A percentile compares a stretch with the other conserved stretches of the same genome.
phyloP scores from a whole-genome alignment of 2,329 filamentous ascomycete species.

The Fulvia fulva region DNA sequence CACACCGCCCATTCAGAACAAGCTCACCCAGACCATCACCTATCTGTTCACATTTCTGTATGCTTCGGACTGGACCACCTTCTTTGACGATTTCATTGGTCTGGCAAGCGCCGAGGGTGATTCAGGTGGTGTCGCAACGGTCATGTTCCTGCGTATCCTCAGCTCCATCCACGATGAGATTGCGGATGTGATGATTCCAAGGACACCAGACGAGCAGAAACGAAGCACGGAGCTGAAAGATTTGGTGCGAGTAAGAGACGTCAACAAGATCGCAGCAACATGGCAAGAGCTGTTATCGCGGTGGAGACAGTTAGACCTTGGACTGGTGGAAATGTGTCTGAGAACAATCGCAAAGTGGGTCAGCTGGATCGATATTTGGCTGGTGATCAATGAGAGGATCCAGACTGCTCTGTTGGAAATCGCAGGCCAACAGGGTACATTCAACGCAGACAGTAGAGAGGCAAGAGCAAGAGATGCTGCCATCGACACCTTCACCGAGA shows the following conservation, averaged over 20 bases:
- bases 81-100: constrained; percentile 83
- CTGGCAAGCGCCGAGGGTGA: constrained; percentile 63
- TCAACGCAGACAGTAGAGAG: constrained; percentile 51
- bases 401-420: constrained; percentile 80
- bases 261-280: constrained; percentile 78
- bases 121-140: constrained; percentile 62
- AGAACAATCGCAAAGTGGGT: constrained; percentile 96
- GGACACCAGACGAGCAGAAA: constrained; percentile 73
- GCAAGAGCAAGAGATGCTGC: constrained; percentile 86
- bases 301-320: constrained; percentile 63
- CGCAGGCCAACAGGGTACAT: constrained; percentile 66
- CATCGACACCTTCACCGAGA: constrained; percentile 92
- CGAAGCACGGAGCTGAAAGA: constrained; percentile 90
- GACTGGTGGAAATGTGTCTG: constrained; percentile 81
- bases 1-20: constrained; percentile 80
- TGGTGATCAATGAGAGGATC: constrained; percentile 88
- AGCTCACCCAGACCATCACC: constrained; percentile 91
- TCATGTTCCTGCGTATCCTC: constrained; percentile 84
- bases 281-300: constrained; percentile 87
- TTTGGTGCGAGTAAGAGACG: constrained; percentile 77
- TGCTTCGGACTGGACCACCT: constrained; percentile 77
- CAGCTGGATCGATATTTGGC: constrained; percentile 94
- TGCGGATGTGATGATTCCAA: constrained; percentile 80
- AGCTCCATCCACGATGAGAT: constrained; percentile 95
- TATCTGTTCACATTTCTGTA: constrained; percentile 89